phyloP scores from a whole-genome alignment of 1,284 basidiomycete genomes.

The Neolentinus lepideus region DNA sequence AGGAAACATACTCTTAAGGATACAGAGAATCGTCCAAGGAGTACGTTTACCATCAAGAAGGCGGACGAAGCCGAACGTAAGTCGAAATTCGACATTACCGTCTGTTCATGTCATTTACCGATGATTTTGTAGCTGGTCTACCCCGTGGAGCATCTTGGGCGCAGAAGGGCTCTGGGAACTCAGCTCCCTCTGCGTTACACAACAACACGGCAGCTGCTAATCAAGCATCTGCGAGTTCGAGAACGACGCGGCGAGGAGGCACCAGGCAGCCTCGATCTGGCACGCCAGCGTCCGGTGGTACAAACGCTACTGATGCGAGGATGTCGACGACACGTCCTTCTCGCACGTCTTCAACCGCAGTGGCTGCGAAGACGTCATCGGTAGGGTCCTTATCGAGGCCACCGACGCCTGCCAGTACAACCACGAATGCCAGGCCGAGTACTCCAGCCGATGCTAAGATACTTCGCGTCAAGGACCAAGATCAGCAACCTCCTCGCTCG shows the following conservation, averaged over 20 bases:
- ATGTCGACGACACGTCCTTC: constrained; percentile 5
- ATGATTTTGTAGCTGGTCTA: constrained; percentile 36
- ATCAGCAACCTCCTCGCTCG: constrained; percentile 31
- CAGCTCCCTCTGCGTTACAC: constrained; percentile 12
- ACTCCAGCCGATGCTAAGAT: constrained; percentile 38
- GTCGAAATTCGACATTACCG: constrained; percentile 15
- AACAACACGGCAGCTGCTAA: constrained; percentile 20
- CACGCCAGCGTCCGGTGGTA: constrained; percentile 20
- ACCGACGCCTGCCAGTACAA: constrained; percentile 40
- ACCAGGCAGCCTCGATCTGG: constrained; percentile 20
- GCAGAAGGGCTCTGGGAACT: constrained; percentile 33
- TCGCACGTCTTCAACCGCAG: constrained; percentile 21
- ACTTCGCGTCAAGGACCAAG: constrained; percentile 31
- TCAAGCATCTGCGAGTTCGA: constrained; percentile 12
- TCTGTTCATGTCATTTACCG: constrained; percentile 15
- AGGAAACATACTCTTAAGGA: constrained; percentile 88
- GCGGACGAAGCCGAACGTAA: constrained; percentile 59
- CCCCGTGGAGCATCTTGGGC: constrained; percentile 86
- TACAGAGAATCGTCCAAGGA: constrained; percentile 58
- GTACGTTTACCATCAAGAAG: constrained; percentile 37
- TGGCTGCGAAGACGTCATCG: constrained; percentile 36
- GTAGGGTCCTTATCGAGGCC: constrained; percentile 60
- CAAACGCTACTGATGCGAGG: constrained; percentile 12
- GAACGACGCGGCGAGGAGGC: constrained; percentile 15
- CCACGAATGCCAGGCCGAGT: constrained; percentile 33